Evolutionary conservation across 2,329 filamentous ascomycete species (phyloP).

Genomic region (Phyllosticta paracitricarpa): DNA sequence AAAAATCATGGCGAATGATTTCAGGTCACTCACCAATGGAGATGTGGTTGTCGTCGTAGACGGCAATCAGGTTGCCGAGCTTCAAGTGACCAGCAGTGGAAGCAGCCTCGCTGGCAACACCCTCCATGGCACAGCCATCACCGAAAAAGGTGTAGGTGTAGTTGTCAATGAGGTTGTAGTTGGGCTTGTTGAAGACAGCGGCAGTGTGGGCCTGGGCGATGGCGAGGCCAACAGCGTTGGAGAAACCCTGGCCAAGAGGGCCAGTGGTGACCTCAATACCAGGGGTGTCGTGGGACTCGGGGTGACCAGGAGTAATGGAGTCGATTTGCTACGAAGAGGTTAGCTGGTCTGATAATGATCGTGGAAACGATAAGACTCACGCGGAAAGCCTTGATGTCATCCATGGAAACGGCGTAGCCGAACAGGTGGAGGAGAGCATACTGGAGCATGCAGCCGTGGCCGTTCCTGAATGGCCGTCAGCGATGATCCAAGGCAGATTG

Average conservation of each 20-base stretch:
- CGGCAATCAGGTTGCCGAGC: conserved; percentile 90
- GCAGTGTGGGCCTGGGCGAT: conserved; percentile 90
- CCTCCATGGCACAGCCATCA: conserved; percentile 98
- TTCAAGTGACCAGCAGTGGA: conserved; percentile 92
- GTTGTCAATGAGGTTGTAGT: conserved; percentile 86
- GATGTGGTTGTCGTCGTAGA: conserved; percentile 99
- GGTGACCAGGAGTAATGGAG: conserved; percentile 89
- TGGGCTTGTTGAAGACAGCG: conserved; percentile 92
- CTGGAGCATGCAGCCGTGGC: conserved; percentile 98
- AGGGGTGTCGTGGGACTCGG: conserved; percentile 91
- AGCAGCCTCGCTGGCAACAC: conserved; percentile 85
- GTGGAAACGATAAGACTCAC: conserved; percentile 53
- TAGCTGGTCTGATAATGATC: conserved; percentile 13
- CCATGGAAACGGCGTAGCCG: conserved; percentile 75
- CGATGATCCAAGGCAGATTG: not conserved
- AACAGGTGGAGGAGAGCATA: conserved; percentile 97
- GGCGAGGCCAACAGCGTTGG: conserved; percentile 94
- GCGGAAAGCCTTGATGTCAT: conserved; percentile 94
- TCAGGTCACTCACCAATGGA: conserved; percentile 51
- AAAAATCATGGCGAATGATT: not conserved
- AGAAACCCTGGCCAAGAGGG: conserved; percentile 92
- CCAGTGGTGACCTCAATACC: conserved; percentile 97
- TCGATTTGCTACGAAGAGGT: conserved; percentile 46
- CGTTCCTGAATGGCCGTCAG: conserved; percentile 55
- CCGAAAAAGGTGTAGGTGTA: conserved; percentile 96